A percentile compares a stretch with the other conserved stretches of the same genome.
Evolutionary conservation across 441 rosid genomes (phyloP).

Genomic region (Populus hybrid): DNA sequence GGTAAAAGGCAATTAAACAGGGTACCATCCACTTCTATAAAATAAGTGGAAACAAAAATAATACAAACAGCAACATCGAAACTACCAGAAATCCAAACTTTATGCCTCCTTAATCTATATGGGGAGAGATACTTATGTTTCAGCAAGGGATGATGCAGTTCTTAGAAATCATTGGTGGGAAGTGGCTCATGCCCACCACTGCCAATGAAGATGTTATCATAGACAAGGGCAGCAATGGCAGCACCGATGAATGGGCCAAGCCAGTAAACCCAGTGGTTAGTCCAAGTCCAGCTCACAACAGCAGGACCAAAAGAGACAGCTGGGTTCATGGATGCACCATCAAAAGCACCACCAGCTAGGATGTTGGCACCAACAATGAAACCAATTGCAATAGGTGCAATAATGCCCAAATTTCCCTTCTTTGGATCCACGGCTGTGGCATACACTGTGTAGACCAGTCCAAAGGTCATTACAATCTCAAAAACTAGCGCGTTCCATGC

Average conservation of each 20-base stretch:
- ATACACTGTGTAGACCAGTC: conserved; percentile 77
- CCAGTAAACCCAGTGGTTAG: conserved; percentile 86
- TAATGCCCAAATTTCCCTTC: conserved; percentile 55
- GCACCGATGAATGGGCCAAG: conserved; percentile 74
- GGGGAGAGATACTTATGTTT: conserved; percentile 5
- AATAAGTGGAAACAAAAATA: conserved; percentile 4
- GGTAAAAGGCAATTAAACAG: neutral
- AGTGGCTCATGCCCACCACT: neutral
- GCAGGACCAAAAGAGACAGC: conserved; percentile 84
- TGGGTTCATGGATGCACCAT: conserved; percentile 47
- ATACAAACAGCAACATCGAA: conserved; percentile 3
- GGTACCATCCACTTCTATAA: neutral
- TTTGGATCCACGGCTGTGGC: conserved; percentile 83
- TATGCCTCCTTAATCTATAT: conserved; percentile 21
- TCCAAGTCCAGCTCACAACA: conserved; percentile 78
- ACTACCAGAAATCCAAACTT: conserved; percentile 3
- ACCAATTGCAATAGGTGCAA: conserved; percentile 80
- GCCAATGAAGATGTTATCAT: conserved; percentile 9
- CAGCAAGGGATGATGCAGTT: conserved; percentile 7
- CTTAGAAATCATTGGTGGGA: neutral
- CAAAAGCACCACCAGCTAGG: conserved; percentile 76
- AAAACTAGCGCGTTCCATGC: neutral
- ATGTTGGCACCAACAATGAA: conserved; percentile 86
- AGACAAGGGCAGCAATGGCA: conserved; percentile 15
- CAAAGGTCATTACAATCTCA: conserved; percentile 86